Evolutionary conservation across 306 rosid species (phyloP).

Genomic region (Rosa lucieae): DNA sequence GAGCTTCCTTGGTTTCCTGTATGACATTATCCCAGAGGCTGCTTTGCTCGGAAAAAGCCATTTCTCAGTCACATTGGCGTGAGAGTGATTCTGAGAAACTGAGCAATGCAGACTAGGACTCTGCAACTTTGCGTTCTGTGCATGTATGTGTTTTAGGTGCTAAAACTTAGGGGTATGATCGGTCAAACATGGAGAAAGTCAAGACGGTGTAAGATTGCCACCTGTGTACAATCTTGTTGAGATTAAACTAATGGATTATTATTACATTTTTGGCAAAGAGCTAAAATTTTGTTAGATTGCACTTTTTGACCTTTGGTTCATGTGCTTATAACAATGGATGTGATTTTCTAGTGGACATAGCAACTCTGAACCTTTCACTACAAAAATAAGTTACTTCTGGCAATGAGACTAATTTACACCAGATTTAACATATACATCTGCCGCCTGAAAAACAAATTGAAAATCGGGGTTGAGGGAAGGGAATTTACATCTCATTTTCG

Average conservation of each 20-base stretch:
- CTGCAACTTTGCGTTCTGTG: not conserved
- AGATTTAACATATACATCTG: conserved; percentile 2
- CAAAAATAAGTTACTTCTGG: conserved; percentile 6
- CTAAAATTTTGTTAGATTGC: not conserved
- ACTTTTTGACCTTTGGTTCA: not conserved
- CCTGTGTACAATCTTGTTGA: not conserved
- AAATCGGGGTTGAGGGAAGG: conserved; percentile 9
- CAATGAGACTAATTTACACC: conserved; percentile 18
- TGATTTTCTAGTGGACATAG: not conserved
- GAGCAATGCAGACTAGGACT: not conserved
- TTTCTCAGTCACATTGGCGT: not conserved
- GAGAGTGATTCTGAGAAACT: not conserved
- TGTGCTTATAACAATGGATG: not conserved
- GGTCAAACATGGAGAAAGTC: conserved; percentile 12
- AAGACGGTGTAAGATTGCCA: conserved; percentile 12
- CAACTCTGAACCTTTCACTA: not conserved
- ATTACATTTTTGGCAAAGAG: not conserved
- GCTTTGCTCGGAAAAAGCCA: conserved; percentile 31
- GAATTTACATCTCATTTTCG: conserved; percentile 43
- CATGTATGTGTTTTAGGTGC: not conserved
- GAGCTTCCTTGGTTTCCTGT: conserved; percentile 55
- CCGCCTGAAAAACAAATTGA: conserved; percentile 12
- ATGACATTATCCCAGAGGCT: conserved; percentile 48
- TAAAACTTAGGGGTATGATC: conserved; percentile 7
- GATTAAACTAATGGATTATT: not conserved